A percentile compares a stretch with the other conserved stretches of the same genome.
Conservation (phyloP, 495 filamentous ascomycete genomes). For the Viridothelium virens region DNA sequence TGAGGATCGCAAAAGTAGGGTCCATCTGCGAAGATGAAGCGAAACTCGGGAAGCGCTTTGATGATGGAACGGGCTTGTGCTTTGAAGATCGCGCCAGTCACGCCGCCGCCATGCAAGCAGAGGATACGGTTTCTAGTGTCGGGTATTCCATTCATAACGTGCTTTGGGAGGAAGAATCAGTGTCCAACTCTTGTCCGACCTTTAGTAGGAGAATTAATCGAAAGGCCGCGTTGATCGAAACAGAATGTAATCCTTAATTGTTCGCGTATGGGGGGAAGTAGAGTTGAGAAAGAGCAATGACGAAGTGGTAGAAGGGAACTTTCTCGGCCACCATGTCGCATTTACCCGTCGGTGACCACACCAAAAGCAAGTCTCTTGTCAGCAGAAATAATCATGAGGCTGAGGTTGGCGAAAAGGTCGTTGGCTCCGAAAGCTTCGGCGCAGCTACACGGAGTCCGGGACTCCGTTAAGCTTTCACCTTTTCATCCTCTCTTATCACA, state of each 20-base stretch:
- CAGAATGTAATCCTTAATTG: background rate
- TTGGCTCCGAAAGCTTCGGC: background rate
- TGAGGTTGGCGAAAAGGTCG: background rate
- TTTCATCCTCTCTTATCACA: background rate
- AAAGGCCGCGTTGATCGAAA: background rate
- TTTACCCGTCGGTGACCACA: too few relatives aligned
- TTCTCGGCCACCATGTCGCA: too few relatives aligned
- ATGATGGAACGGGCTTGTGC: constrained; percentile 49
- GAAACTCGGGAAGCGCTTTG: constrained; percentile 45
- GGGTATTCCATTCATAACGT: background rate
- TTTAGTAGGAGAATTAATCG: background rate
- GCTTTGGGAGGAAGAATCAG: background rate
- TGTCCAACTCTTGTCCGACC: background rate
- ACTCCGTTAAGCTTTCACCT: too few relatives aligned
- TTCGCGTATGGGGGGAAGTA: background rate
- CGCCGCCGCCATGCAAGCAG: constrained; percentile 61
- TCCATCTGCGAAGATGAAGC: constrained; percentile 53
- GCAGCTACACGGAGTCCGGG: too few relatives aligned
- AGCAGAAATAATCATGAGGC: background rate
- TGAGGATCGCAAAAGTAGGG: constrained; percentile 46
- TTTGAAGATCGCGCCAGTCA: constrained; percentile 53
- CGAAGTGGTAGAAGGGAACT: too few relatives aligned
- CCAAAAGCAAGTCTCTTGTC: too few relatives aligned
- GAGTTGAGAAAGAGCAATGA: background rate
- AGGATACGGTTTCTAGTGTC: constrained; percentile 48